Evolutionary conservation across 2,329 filamentous ascomycete species (phyloP).

Genomic region (Parascedosporium putredinis): DNA sequence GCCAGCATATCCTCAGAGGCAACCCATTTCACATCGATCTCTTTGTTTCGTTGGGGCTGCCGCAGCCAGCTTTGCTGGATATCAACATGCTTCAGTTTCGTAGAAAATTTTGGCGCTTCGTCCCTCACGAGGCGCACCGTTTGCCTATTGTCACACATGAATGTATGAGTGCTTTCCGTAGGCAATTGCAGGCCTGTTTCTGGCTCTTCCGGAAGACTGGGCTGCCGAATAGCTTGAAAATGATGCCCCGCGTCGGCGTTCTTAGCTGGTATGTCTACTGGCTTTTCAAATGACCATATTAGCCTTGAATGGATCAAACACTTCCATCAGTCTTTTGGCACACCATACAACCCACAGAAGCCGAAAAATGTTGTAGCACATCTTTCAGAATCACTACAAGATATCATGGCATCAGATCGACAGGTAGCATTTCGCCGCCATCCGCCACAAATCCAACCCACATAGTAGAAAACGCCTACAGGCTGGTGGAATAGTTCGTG

Average conservation of each 20-base stretch:
- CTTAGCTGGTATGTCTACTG: too few species aligned
- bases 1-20: not conserved
- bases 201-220: not conserved
- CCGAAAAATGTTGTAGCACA: too few species aligned
- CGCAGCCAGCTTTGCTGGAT: not conserved
- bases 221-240: not conserved
- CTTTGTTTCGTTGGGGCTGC: not conserved
- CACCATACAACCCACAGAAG: too few species aligned
- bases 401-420: too few species aligned
- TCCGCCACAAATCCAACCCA: too few species aligned
- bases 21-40: not conserved
- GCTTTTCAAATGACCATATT: too few species aligned
- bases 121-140: not conserved
- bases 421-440: too few species aligned
- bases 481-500: too few species aligned
- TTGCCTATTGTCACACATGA: not conserved
- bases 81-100: not conserved
- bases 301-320: too few species aligned
- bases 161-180: not conserved
- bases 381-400: too few species aligned
- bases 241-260: not conserved
- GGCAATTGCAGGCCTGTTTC: not conserved
- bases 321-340: too few species aligned
- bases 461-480: too few species aligned
- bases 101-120: not conserved